Percentiles rank a stretch among this genome's conserved stretches.
Evolutionary conservation across 179 eudicot species (phyloP).

Genomic region (Sideroxylon spinosum): DNA sequence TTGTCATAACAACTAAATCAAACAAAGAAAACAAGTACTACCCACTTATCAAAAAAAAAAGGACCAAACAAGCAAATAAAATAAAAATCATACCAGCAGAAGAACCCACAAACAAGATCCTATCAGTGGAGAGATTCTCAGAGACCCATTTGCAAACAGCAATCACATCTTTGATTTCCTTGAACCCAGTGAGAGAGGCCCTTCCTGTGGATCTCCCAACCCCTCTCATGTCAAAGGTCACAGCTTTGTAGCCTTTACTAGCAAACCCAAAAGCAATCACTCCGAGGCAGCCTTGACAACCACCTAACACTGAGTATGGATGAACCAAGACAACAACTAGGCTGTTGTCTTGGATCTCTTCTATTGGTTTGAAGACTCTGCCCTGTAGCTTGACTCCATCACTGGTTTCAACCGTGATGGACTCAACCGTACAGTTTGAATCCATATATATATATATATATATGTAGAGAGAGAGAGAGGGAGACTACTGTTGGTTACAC

Average conservation of each 20-base stretch:
- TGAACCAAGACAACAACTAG: neutral
- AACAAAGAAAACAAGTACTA: too few species aligned
- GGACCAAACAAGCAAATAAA: too few species aligned
- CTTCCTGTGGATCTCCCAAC: conserved; percentile 75
- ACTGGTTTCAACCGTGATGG: conserved; percentile 37
- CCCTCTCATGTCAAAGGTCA: conserved; percentile 59
- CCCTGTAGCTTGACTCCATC: conserved; percentile 51
- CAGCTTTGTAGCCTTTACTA: conserved; percentile 32
- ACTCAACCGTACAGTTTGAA: conserved; percentile 20
- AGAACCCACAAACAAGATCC: conserved; percentile 59
- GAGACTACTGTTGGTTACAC: too few species aligned
- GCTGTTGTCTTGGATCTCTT: neutral
- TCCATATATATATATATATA: too few species aligned
- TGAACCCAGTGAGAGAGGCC: conserved; percentile 59
- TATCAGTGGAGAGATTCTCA: conserved; percentile 28
- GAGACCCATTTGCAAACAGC: conserved; percentile 58
- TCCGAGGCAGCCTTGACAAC: too few species aligned
- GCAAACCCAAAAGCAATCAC: too few species aligned
- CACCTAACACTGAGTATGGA: too few species aligned
- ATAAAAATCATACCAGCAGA: conserved; percentile 50
- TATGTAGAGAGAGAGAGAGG: too few species aligned
- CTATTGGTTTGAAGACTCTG: conserved; percentile 43
- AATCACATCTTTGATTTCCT: conserved; percentile 18
- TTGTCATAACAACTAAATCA: too few species aligned
- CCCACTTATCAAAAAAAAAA: too few species aligned